Conservation (phyloP, 192 early-diverging fungal genomes). For the Coemansia sp. region DNA sequence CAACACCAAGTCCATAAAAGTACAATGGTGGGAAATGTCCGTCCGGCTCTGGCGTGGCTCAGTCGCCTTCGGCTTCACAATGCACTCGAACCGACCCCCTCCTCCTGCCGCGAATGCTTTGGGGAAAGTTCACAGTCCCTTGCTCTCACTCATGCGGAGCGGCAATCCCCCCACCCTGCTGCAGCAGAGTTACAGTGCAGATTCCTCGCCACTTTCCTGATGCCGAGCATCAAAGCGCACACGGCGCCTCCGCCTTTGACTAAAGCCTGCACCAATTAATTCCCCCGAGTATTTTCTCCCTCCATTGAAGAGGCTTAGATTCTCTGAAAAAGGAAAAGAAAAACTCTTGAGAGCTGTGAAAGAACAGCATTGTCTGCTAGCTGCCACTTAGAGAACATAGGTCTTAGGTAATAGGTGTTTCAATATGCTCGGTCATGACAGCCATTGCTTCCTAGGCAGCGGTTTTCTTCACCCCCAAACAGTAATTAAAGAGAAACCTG, state of each 20-base stretch:
- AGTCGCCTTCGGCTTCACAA: not conserved
- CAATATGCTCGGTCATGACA: no score
- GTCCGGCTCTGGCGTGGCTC: not conserved
- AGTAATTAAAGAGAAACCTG: no score
- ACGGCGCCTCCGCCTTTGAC: not conserved
- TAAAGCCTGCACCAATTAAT: not conserved
- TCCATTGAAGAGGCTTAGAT: not conserved
- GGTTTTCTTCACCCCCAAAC: no score
- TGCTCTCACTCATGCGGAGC: constrained; percentile 7
- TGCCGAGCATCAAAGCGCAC: not conserved
- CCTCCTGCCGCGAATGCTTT: not conserved
- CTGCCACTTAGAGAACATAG: no score
- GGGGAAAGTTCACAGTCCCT: not conserved
- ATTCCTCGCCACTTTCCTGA: not conserved
- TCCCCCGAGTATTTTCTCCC: not conserved
- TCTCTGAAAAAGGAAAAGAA: no score
- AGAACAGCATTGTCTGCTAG: no score
- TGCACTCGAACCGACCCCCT: constrained; percentile 1
- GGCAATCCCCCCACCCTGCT: constrained; percentile 6
- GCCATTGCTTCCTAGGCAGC: no score
- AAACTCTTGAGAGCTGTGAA: no score
- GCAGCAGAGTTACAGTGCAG: not conserved
- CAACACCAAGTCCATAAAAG: not conserved
- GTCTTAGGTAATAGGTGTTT: no score
- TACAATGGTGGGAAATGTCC: constrained; percentile 1